phyloP scores from a whole-genome alignment of 164 flowering plant species.

The Annona cherimola region DNA sequence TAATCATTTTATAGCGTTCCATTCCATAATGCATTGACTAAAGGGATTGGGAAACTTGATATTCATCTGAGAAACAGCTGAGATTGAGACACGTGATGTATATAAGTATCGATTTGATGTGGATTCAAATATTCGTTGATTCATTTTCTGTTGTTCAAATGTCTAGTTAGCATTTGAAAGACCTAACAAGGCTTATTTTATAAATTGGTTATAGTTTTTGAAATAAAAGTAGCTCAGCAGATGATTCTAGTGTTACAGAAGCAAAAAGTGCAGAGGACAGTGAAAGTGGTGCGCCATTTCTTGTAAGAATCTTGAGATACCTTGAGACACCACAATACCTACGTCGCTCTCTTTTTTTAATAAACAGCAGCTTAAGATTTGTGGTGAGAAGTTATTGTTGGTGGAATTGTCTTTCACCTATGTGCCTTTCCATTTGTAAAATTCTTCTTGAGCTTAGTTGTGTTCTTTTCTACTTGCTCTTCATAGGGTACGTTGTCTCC shows the following conservation, averaged over 20 bases:
- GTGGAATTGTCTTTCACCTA: not conserved
- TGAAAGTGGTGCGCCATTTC: slow-evolving; percentile 77
- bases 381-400: slow-evolving; percentile 46
- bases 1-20: no score
- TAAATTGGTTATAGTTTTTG: slow-evolving; percentile 76
- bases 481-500: slow-evolving; percentile 90
- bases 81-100: no score
- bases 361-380: slow-evolving; percentile 68
- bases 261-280: slow-evolving; percentile 32
- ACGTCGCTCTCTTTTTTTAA: slow-evolving; percentile 67
- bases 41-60: no score
- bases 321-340: slow-evolving; percentile 98
- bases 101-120: no score
- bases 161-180: no score
- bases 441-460: not conserved
- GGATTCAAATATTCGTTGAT: no score
- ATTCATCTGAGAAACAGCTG: no score
- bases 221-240: slow-evolving; percentile 39
- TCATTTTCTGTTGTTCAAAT: no score
- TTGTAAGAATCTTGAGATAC: slow-evolving; percentile 67
- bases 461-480: slow-evolving; percentile 10
- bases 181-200: not conserved
- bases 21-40: no score
- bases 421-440: not conserved
- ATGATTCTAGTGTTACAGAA: slow-evolving; percentile 23